Percentiles rank a stretch among this genome's conserved stretches.
These are phyloP conservation scores for Phalaenopsis hybrid DNA, from an alignment of 116 monocot genomes.

Conservation along the genomic window DNA sequence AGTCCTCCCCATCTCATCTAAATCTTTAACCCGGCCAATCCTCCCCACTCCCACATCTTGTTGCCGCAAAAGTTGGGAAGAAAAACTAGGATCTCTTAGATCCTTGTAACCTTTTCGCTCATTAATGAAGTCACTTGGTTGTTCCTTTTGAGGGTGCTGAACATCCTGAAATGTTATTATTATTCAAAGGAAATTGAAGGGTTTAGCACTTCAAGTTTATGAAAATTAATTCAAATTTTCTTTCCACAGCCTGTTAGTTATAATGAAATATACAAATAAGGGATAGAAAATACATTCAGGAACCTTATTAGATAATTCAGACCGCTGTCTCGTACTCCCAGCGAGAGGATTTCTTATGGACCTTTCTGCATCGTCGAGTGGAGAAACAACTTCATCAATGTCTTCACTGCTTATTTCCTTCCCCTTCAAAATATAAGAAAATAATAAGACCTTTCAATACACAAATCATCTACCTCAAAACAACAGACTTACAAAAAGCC, in stretches of 20 bases:
- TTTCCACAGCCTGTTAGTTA: not conserved
- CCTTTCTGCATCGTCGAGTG: constrained; percentile 26
- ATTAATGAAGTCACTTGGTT: constrained; percentile 23
- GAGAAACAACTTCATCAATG: constrained; percentile 4
- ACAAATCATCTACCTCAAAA: not conserved
- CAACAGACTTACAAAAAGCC: not conserved
- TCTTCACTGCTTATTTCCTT: constrained; percentile 27
- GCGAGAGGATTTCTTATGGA: constrained; percentile 18
- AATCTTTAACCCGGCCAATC: constrained; percentile 14
- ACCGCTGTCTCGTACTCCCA: constrained; percentile 35
- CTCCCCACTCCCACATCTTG: constrained; percentile 37
- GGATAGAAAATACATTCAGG: constrained; percentile 27
- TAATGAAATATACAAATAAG: not conserved
- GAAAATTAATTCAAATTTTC: not conserved
- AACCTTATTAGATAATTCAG: constrained; percentile 29
- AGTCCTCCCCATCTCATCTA: constrained; percentile 26
- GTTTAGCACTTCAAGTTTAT: constrained; percentile 3
- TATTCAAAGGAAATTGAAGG: constrained; percentile 2
- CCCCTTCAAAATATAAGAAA: constrained; percentile 19
- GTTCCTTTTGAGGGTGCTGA: constrained; percentile 43
- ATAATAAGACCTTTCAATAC: not conserved
- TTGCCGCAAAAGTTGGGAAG: constrained; percentile 31
- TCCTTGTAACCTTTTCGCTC: constrained; percentile 33
- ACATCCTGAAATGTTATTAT: constrained; percentile 38
- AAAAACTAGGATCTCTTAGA: constrained; percentile 25